phyloP scores from a whole-genome alignment of 257 asterid genomes.

The Jaltomata sinuosa region DNA sequence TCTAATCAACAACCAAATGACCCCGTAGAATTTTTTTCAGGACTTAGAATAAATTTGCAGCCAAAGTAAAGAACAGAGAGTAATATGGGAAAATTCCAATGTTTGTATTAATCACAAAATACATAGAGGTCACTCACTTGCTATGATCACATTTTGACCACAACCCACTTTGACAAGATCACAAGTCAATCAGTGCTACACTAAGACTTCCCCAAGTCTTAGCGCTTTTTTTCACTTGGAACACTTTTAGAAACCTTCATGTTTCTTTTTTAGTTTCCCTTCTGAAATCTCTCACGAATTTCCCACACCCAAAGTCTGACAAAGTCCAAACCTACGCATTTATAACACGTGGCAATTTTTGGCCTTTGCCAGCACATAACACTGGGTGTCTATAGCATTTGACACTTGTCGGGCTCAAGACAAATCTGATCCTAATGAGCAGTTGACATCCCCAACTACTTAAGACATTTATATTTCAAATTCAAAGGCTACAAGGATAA shows the following conservation, averaged over 20 bases:
- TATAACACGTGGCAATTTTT: background rate
- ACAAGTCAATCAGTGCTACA: background rate
- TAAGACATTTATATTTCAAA: background rate
- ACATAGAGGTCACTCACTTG: no score
- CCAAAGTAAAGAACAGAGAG: no score
- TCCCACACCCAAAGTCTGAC: background rate
- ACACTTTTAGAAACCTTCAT: background rate
- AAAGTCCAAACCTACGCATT: background rate
- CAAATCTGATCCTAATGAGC: background rate
- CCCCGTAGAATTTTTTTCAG: no score
- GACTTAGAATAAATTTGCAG: no score
- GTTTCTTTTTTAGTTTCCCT: background rate
- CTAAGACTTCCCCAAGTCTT: background rate
- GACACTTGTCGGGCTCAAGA: background rate
- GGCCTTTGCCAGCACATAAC: background rate
- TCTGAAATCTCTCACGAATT: background rate
- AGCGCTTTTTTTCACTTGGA: background rate
- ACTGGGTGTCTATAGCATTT: no score
- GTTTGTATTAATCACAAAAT: no score
- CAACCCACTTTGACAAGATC: background rate
- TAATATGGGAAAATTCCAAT: no score
- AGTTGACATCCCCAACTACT: background rate
- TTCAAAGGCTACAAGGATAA: background rate
- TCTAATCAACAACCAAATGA: no score
- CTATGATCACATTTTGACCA: no score